These are phyloP conservation scores for Sambucus nigra DNA, from an alignment of 129 eudicot genomes.

Conservation along the genomic window DNA sequence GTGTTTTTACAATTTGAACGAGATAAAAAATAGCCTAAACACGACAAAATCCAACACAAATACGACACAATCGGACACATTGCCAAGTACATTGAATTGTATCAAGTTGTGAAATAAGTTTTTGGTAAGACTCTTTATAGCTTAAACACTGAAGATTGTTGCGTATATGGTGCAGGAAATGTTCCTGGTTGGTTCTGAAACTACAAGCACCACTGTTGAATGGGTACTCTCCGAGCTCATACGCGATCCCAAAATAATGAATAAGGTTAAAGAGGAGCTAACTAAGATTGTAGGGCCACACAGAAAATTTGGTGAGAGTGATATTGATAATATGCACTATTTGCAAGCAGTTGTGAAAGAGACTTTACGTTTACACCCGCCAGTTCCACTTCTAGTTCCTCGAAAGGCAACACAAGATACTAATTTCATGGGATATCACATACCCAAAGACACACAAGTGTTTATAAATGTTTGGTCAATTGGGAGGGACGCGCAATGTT, in stretches of 20 bases:
- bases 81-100: too few species aligned
- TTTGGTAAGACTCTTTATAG: too few species aligned
- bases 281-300: conserved; percentile 4
- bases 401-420: conserved; percentile 20
- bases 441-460: conserved; percentile 19
- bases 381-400: conserved; percentile 21
- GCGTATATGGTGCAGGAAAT: conserved; percentile 10
- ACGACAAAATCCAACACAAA: too few species aligned
- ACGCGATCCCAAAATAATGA: conserved; percentile 14
- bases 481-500: conserved; percentile 17
- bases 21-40: too few species aligned
- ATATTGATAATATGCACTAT: conserved; percentile 17
- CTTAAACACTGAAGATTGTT: too few species aligned
- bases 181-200: conserved; percentile 17
- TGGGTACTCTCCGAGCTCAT: conserved; percentile 25
- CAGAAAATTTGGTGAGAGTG: conserved; percentile 16
- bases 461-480: conserved; percentile 29
- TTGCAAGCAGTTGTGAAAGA: conserved; percentile 24
- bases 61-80: too few species aligned
- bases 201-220: conserved; percentile 22
- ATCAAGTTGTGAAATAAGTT: too few species aligned
- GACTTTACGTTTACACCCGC: conserved; percentile 25
- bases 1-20: too few species aligned
- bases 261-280: conserved; percentile 14
- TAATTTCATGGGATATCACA: conserved; percentile 14